phyloP scores from a whole-genome alignment of 2,329 filamentous ascomycete genomes.

The Talaromyces sp. region DNA sequence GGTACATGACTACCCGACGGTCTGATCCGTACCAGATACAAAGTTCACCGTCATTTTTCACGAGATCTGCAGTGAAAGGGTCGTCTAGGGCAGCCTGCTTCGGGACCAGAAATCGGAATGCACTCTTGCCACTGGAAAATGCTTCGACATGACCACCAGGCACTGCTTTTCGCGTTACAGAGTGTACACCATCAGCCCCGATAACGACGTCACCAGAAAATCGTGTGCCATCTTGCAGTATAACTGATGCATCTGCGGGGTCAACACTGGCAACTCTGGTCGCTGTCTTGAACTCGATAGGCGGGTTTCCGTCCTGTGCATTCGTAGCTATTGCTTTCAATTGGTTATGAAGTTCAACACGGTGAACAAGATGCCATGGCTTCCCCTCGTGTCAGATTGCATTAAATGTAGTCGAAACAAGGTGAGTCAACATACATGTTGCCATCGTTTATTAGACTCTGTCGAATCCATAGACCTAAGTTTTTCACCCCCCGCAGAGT shows the following conservation, averaged over 20 bases:
- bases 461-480: conserved; percentile 25
- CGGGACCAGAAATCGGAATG: conserved; percentile 53
- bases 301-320: conserved; percentile 27
- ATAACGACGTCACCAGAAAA: conserved; percentile 48
- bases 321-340: conserved; percentile 46
- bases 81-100: conserved; percentile 39
- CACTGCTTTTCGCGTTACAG: conserved; percentile 19
- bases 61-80: conserved; percentile 35
- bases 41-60: conserved; percentile 33
- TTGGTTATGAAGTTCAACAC: conserved; percentile 48
- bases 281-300: conserved; percentile 36
- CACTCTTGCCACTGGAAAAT: conserved; percentile 44
- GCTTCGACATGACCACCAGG: conserved; percentile 30
- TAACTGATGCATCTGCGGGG: conserved; percentile 35
- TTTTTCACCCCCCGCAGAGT: conserved; percentile 30
- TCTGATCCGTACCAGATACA: conserved; percentile 42
- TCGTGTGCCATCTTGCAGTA: conserved; percentile 41
- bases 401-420: not conserved
- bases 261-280: conserved; percentile 44
- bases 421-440: conserved; percentile 21
- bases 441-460: conserved; percentile 21
- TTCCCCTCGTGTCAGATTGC: conserved; percentile 9
- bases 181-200: conserved; percentile 52
- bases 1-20: conserved; percentile 44
- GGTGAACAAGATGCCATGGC: conserved; percentile 51